Base-by-base conservation (phyloP, 371 early-diverging fungal species). In the Mucor lusitanicus region DNA sequence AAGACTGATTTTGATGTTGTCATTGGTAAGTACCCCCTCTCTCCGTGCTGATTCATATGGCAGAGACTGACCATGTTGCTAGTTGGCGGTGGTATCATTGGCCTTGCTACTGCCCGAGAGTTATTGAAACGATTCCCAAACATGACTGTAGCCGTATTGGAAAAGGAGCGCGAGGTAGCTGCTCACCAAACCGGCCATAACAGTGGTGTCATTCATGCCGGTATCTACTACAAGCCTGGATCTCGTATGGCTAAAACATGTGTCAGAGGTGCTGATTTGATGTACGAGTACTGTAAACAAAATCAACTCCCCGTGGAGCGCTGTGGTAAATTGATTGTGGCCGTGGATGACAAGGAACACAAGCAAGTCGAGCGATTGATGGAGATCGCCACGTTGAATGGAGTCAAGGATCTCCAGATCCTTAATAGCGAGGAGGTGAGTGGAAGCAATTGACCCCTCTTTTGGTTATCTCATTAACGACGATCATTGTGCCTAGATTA, bases 181-280 rank as follows among this genome's bases (percentile, higher is more conserved):
- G 77, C 79, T 46, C 83, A 83, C 69, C 83, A 83, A 59, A 77
- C 83, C 3, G 83, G 83, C 27, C 83, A 83, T 50, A 83, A 83
- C 62, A 77, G 77, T 44, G 83, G 83, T 64, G 82, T 82, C 23
- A 82, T 79, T 33, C 82, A 82, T 63, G 78, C 80, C 39, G 82
- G 82, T 61, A 69, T 82, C 30, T 80, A 80, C 55, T 80, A 80
- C 58, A 71, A 65, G 13, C 80, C 83, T 53, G 83, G 83, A n/a
- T 76, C 83, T 7, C 70, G 73, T 23, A 82, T 82, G 83, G 83
- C 83, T 0, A 66, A 77, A 30, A 80, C 83, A 0, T 80, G 83
- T 60, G 83, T 82, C 0, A 76, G 73, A 48, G 83, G 83, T 46
- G 78, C 76, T 42, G 78, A 80, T 57, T 59, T 82, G 17, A 82